Base-by-base conservation (phyloP, 73 alveolate genomes). In the Paramecium biaurelia region DNA sequence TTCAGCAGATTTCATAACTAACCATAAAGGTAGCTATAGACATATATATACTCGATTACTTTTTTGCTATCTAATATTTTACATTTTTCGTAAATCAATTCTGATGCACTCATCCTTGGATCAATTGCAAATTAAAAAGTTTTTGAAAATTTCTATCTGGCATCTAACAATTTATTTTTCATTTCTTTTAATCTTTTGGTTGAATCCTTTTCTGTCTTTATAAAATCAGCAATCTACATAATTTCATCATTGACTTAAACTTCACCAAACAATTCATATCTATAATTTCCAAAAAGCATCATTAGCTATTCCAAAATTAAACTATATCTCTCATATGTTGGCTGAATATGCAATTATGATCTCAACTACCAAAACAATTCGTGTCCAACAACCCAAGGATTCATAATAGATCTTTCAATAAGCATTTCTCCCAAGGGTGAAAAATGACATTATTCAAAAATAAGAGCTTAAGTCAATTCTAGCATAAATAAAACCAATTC, bases 341-440 rank as follows among this genome's bases (percentile, higher is more conserved):
- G 93, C 85, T 94, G 92, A 41, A 95, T 68, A 42, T 95, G 93
- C 10, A 95, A 45, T 49, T 95, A 88, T 15, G 95, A 79, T 43
- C 95, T 94, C 18, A 95, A 86, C 14, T 95, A 57, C 99, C 99
- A 98, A 89, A 95, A 98, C 86, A 98, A 96, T 82, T 96, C 98
- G 89, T 98, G 98, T 18, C 99, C 99, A 38, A 98, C 98, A 58
- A 96, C 97, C 94, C 95, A 96, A 43, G 98, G 99, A 86, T 98
- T 98, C 89, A 93, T 93, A 12, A 98, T 89, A 1, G 98, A 95
- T 89, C 98, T 92, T 86, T 97, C 99, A 26, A 98, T 96, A 18
- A 98, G 93, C 96, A 96, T 97, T 85, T 98, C 99, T 12, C 98
- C 99, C 24, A 98, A 85, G 10, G 99, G 99, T 58, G 98, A 94